phyloP scores from a whole-genome alignment of 2,329 filamentous ascomycete genomes.

The Graphiopsis chlorocephala region DNA sequence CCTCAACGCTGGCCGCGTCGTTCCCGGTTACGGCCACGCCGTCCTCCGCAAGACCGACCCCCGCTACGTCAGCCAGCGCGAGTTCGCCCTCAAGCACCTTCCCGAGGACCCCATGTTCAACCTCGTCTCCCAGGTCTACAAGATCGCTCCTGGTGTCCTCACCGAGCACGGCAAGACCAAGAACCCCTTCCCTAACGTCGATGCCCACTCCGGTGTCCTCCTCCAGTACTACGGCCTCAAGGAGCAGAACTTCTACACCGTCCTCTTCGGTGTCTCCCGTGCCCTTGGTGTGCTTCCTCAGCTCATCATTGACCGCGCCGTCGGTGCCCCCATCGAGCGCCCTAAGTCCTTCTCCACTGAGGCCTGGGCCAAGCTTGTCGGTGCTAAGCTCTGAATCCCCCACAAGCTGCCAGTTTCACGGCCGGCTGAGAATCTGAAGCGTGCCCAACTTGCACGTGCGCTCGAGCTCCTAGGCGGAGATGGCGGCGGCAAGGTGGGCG shows the following conservation, averaged over 20 bases:
- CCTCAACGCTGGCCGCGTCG: slow-evolving; percentile 90
- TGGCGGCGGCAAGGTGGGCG: slow-evolving; percentile 25
- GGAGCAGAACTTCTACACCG: slow-evolving; percentile 99
- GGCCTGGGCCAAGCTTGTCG: slow-evolving; percentile 89
- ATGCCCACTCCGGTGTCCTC: slow-evolving; percentile 97
- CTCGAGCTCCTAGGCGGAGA: slow-evolving; percentile 28
- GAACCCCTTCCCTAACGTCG: slow-evolving; percentile 99
- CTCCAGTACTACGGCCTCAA: slow-evolving; percentile 99
- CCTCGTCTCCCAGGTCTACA: slow-evolving; percentile 99
- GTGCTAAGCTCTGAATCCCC: slow-evolving; percentile 75
- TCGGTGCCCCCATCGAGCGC: slow-evolving; percentile 95
- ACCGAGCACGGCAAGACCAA: slow-evolving; percentile 99
- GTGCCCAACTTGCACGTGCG: slow-evolving; percentile 19
- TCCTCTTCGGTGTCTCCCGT: slow-evolving; percentile 97
- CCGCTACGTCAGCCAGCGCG: slow-evolving; percentile 96
- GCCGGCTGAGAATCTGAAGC: slow-evolving; percentile 5
- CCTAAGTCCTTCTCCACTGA: slow-evolving; percentile 99
- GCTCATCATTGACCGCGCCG: slow-evolving; percentile 98
- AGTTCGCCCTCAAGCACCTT: slow-evolving; percentile 91
- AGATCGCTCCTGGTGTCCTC: slow-evolving; percentile 95
- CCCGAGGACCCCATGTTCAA: slow-evolving; percentile 99
- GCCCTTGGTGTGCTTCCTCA: slow-evolving; percentile 98
- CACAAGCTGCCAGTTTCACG: slow-evolving; percentile 3
- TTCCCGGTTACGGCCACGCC: slow-evolving; percentile 97
- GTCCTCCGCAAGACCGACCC: slow-evolving; percentile 99